These are phyloP conservation scores for Bryoerythrophyllum caledonicum DNA, from an alignment of 225 moss, liverwort and hornwort genomes.

Conservation along the genomic window DNA sequence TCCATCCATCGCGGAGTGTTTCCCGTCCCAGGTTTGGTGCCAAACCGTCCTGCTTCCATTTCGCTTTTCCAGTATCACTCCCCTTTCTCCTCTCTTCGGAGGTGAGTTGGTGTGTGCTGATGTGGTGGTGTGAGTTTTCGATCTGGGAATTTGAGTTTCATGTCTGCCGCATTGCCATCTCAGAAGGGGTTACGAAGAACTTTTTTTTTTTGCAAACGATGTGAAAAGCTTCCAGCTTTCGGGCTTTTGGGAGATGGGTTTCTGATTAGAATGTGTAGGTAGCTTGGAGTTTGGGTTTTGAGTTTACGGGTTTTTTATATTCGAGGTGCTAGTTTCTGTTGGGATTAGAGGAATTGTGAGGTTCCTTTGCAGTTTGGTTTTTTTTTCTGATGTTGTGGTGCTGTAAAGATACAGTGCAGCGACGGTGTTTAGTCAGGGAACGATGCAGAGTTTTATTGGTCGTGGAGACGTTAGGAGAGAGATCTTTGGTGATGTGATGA, in stretches of 20 bases:
- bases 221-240: neutral
- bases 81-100: neutral
- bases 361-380: neutral
- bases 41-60: too few relatives aligned
- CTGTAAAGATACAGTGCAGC: neutral
- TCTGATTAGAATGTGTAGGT: neutral
- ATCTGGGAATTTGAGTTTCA: neutral
- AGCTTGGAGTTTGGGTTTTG: neutral
- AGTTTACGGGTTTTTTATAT: neutral
- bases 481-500: neutral
- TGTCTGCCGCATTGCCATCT: neutral
- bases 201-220: neutral
- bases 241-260: neutral
- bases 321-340: neutral
- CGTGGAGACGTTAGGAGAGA: neutral
- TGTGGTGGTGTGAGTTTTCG: neutral
- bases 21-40: too few relatives aligned
- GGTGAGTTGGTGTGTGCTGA: neutral
- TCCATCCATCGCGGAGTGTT: neutral
- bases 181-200: neutral
- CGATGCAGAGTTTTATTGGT: neutral
- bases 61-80: neutral
- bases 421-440: neutral
- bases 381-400: neutral
- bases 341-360: neutral